Evolutionary conservation across 768 basidiomycete species (phyloP).

Genomic region (Amanita exitialis): DNA sequence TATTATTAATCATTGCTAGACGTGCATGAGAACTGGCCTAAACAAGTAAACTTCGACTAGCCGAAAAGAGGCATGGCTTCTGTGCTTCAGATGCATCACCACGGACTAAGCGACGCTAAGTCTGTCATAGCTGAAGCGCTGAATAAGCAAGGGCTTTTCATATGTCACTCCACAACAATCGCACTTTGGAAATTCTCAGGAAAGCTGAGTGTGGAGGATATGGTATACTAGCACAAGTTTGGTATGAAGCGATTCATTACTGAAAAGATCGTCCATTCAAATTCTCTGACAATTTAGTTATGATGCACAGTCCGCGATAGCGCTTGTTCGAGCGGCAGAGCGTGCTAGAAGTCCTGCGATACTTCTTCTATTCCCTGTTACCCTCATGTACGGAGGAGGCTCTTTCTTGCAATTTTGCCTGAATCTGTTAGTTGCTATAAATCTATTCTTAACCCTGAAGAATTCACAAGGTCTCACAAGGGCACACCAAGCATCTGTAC

Average conservation of each 20-base stretch:
- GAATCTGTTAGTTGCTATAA: slow-evolving; percentile 20
- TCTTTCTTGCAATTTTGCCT: slow-evolving; percentile 36
- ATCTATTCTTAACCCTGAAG: not conserved
- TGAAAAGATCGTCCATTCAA: not conserved
- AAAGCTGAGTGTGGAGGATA: slow-evolving; percentile 32
- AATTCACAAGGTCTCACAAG: slow-evolving; percentile 13
- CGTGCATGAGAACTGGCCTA: not conserved
- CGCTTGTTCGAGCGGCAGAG: slow-evolving; percentile 36
- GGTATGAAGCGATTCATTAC: slow-evolving; percentile 15
- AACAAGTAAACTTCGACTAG: too few relatives aligned
- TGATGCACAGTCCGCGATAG: slow-evolving; percentile 33
- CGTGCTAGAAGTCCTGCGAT: slow-evolving; percentile 35
- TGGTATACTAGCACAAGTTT: slow-evolving; percentile 33
- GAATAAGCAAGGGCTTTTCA: not conserved
- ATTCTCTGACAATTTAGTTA: slow-evolving; percentile 19
- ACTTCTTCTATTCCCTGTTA: slow-evolving; percentile 35
- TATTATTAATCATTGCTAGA: not conserved
- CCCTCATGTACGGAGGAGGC: slow-evolving; percentile 31
- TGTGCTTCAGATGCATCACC: too few relatives aligned
- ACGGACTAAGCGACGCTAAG: too few relatives aligned
- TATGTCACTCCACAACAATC: slow-evolving; percentile 19
- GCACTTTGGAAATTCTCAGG: slow-evolving; percentile 28
- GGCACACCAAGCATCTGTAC: slow-evolving; percentile 35
- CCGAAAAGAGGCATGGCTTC: too few relatives aligned
- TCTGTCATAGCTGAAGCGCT: not conserved